Conservation (phyloP, 1,284 basidiomycete species). For the Mycosarcoma maydis region DNA sequence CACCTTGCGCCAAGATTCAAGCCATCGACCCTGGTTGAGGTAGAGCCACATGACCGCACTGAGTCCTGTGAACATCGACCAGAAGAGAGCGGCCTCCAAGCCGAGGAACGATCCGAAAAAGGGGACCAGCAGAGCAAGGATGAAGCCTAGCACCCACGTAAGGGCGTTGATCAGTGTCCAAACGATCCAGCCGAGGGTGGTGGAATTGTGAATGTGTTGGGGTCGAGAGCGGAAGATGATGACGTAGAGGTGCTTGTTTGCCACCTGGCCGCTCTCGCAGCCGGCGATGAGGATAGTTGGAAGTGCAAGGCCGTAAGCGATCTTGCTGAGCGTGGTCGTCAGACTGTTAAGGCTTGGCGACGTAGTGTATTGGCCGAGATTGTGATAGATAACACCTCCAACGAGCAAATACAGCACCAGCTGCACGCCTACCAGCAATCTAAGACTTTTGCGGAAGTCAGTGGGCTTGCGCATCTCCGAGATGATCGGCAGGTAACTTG, state of each 20-base stretch:
- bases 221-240: slow-evolving; percentile 52
- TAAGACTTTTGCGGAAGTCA: slow-evolving; percentile 52
- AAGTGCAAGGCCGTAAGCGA: slow-evolving; percentile 60
- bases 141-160: slow-evolving; percentile 54
- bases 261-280: slow-evolving; percentile 55
- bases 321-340: slow-evolving; percentile 37
- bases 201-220: slow-evolving; percentile 45
- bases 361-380: slow-evolving; percentile 58
- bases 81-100: slow-evolving; percentile 55
- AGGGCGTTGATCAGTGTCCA: slow-evolving; percentile 55
- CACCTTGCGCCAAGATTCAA: slow-evolving; percentile 34
- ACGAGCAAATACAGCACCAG: slow-evolving; percentile 59
- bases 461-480: slow-evolving; percentile 59
- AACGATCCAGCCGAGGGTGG: slow-evolving; percentile 42
- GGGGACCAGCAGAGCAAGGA: slow-evolving; percentile 56
- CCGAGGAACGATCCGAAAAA: slow-evolving; percentile 56
- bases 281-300: slow-evolving; percentile 61
- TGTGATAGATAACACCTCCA: slow-evolving; percentile 59
- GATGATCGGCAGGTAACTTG: slow-evolving; percentile 56
- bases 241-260: slow-evolving; percentile 54
- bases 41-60: slow-evolving; percentile 52
- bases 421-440: slow-evolving; percentile 43
- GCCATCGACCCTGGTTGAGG: slow-evolving; percentile 52
- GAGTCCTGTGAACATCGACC: slow-evolving; percentile 52
- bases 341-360: slow-evolving; percentile 59